phyloP scores from a whole-genome alignment of 768 basidiomycete species.

The Peribolospora baueri region DNA sequence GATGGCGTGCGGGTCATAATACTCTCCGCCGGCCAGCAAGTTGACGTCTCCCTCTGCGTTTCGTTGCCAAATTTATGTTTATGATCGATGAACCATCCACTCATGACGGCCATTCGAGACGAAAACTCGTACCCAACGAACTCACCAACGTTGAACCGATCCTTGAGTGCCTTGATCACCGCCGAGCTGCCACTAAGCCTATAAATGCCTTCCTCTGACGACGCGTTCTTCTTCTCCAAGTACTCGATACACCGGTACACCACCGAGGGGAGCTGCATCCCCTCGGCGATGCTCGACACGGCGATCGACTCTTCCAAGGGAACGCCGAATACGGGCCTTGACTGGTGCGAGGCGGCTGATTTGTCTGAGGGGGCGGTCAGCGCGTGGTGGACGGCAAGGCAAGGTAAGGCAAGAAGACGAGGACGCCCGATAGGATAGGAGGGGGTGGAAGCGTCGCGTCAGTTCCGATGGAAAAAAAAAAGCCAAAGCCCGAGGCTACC shows the following conservation, averaged over 20 bases:
- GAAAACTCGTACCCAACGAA: too few relatives aligned
- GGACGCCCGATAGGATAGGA: background rate
- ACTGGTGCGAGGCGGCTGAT: constrained; percentile 17
- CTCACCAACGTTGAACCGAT: constrained; percentile 72
- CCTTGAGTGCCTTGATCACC: constrained; percentile 77
- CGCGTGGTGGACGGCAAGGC: background rate
- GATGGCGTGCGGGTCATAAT: constrained; percentile 94
- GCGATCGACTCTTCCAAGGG: constrained; percentile 66
- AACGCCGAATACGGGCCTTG: constrained; percentile 65
- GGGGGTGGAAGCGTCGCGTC: constrained; percentile 1
- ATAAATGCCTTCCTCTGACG: constrained; percentile 94
- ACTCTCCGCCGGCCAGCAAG: constrained; percentile 62
- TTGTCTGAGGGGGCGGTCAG: constrained; percentile 8
- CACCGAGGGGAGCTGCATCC: constrained; percentile 55
- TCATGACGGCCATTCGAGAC: background rate
- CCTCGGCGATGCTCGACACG: constrained; percentile 51
- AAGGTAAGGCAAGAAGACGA: background rate
- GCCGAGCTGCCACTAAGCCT: constrained; percentile 81
- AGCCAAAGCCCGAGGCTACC: background rate
- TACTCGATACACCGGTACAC: constrained; percentile 91
- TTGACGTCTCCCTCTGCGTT: constrained; percentile 78
- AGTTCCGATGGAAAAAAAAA: background rate
- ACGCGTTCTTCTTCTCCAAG: constrained; percentile 75
- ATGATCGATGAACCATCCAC: background rate
- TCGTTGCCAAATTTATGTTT: too few relatives aligned